phyloP scores from a whole-genome alignment of 768 basidiomycete species.

The Chalciporus piperatus region DNA sequence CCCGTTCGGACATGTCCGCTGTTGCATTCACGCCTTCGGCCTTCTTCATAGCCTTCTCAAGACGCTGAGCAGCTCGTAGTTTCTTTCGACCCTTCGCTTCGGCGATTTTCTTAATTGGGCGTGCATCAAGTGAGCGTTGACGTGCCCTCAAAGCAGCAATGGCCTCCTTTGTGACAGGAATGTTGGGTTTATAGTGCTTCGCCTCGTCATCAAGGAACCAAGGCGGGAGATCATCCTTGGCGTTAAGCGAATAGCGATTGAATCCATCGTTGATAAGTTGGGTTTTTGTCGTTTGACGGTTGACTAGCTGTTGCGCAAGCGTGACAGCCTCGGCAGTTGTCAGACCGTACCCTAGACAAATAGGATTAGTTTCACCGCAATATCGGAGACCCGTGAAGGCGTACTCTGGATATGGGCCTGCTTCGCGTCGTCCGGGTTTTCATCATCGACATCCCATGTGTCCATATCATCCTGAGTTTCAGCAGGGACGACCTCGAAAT shows the following conservation, averaged over 20 bases:
- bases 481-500: constrained; percentile 75
- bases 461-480: constrained; percentile 53
- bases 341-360: constrained; percentile 66
- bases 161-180: constrained; percentile 98
- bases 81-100: constrained; percentile 99
- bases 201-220: constrained; percentile 99
- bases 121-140: constrained; percentile 90
- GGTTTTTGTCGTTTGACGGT: constrained; percentile 84
- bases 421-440: constrained; percentile 69
- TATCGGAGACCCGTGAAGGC: constrained; percentile 18
- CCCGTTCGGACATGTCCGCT: constrained; percentile 87
- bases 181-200: constrained; percentile 88
- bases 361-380: constrained; percentile 2
- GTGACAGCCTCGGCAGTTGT: constrained; percentile 88
- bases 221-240: constrained; percentile 86
- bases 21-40: constrained; percentile 91
- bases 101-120: constrained; percentile 98
- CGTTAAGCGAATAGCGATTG: constrained; percentile 87
- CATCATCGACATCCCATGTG: constrained; percentile 81
- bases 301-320: constrained; percentile 87
- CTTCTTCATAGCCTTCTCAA: constrained; percentile 94
- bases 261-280: constrained; percentile 94
- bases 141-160: constrained; percentile 80
- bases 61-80: constrained; percentile 74
- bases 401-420: constrained; percentile 65